These are phyloP conservation scores for Toxicodendron radicans DNA, from an alignment of 345 rosid species.

Conservation along the genomic window DNA sequence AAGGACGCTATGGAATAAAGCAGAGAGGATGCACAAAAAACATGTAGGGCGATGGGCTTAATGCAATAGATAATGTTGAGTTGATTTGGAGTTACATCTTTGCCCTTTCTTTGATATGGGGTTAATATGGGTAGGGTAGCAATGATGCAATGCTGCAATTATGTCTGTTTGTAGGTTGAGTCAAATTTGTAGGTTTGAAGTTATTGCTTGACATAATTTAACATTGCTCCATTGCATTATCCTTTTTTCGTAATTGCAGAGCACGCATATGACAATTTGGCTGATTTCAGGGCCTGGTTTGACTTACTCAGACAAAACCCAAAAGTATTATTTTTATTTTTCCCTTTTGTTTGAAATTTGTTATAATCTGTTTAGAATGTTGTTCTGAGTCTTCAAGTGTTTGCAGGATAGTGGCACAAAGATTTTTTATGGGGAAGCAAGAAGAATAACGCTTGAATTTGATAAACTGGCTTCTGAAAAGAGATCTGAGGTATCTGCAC, in stretches of 20 bases:
- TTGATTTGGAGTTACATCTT: slow-evolving; percentile 7
- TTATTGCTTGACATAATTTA: not conserved
- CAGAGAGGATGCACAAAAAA: no score
- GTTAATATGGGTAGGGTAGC: no score
- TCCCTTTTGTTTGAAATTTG: not conserved
- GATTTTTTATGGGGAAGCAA: no score
- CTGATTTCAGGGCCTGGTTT: slow-evolving; percentile 62
- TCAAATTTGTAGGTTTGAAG: not conserved
- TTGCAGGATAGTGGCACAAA: slow-evolving; percentile 24
- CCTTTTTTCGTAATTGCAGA: slow-evolving; percentile 44
- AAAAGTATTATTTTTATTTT: slow-evolving; percentile 40
- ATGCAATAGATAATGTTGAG: not conserved
- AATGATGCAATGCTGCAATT: no score
- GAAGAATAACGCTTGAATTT: slow-evolving; percentile 51
- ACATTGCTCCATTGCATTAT: not conserved
- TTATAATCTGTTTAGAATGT: not conserved
- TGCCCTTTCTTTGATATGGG: no score
- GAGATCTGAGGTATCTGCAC: slow-evolving; percentile 49
- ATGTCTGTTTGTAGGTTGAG: not conserved
- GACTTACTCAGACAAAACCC: slow-evolving; percentile 41
- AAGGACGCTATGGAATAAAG: not conserved
- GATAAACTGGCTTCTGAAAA: slow-evolving; percentile 61
- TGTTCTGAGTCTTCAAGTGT: slow-evolving; percentile 14
- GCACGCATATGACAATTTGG: slow-evolving; percentile 55
- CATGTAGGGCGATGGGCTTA: not conserved